Evolutionary conservation across 169 alveolate genomes (phyloP).

Genomic region (Plasmodium fragile): DNA sequence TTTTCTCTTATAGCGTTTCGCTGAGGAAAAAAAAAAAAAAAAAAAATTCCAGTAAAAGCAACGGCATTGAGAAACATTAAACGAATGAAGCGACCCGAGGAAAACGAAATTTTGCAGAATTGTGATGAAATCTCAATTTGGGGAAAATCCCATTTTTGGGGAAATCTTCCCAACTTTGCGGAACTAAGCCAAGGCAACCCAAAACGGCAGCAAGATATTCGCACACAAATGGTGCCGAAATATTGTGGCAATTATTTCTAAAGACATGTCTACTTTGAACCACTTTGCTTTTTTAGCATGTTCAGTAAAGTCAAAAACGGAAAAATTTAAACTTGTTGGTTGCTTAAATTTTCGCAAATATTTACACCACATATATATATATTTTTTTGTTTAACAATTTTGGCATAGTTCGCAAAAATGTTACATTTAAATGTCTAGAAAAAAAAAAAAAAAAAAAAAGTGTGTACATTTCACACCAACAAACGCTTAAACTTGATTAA

Average conservation of each 20-base stretch:
- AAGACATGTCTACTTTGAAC: slow-evolving; percentile 25
- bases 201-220: background rate
- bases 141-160: background rate
- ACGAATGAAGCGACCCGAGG: background rate
- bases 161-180: background rate
- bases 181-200: background rate
- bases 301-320: background rate
- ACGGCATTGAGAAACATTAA: slow-evolving; percentile 4
- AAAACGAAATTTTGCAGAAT: background rate
- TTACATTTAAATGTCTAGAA: background rate
- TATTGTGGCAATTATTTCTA: slow-evolving; percentile 8
- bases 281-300: slow-evolving; percentile 4
- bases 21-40: background rate
- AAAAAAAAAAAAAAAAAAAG: slow-evolving; percentile 8
- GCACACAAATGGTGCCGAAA: slow-evolving; percentile 17
- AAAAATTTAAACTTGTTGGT: background rate
- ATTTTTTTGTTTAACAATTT: background rate
- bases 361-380: slow-evolving; percentile 17
- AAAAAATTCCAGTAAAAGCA: background rate
- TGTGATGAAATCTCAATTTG: background rate
- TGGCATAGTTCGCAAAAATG: background rate
- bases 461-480: slow-evolving; percentile 16
- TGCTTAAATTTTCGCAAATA: background rate
- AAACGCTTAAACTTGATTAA: background rate
- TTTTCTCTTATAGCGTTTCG: background rate